These are phyloP conservation scores for Picochlorum sp. DNA, from an alignment of 139 green algal species.

Conservation along the genomic window DNA sequence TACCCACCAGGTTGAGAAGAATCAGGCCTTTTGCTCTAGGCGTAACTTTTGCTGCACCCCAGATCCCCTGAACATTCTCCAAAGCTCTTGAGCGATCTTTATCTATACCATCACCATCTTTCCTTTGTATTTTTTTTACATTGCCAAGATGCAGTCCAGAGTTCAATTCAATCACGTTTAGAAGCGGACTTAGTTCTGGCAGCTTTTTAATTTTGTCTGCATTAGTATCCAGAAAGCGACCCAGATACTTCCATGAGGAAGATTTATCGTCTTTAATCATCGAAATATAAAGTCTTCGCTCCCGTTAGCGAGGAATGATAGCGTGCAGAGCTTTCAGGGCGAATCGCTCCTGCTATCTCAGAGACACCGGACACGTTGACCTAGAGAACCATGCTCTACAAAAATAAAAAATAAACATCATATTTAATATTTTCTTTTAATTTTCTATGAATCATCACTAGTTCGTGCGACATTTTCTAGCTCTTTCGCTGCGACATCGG, in stretches of 20 bases:
- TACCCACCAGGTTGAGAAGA: slow-evolving; percentile 29
- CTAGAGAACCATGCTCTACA: too few species aligned
- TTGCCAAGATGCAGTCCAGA: too few species aligned
- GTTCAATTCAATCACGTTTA: background rate
- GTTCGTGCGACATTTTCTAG: slow-evolving; percentile 31
- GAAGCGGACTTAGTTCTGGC: background rate
- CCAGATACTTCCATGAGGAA: too few species aligned
- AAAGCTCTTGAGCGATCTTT: background rate
- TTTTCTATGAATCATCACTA: background rate
- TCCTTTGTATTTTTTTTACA: background rate
- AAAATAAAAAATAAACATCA: background rate
- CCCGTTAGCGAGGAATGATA: too few species aligned
- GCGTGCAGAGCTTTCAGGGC: too few species aligned
- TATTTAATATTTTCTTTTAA: slow-evolving; percentile 1
- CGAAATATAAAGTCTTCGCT: too few species aligned
- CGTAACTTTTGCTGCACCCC: background rate
- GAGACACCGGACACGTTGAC: too few species aligned
- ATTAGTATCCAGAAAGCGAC: too few species aligned
- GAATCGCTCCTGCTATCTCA: too few species aligned
- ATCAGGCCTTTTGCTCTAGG: slow-evolving; percentile 16
- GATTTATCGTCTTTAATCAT: too few species aligned
- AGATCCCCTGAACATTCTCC: background rate
- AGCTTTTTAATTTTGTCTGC: background rate
- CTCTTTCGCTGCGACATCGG: slow-evolving; percentile 51
- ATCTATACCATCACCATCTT: background rate